Base-by-base conservation (phyloP, 768 basidiomycete genomes). In the Rhizopogon sp. region DNA sequence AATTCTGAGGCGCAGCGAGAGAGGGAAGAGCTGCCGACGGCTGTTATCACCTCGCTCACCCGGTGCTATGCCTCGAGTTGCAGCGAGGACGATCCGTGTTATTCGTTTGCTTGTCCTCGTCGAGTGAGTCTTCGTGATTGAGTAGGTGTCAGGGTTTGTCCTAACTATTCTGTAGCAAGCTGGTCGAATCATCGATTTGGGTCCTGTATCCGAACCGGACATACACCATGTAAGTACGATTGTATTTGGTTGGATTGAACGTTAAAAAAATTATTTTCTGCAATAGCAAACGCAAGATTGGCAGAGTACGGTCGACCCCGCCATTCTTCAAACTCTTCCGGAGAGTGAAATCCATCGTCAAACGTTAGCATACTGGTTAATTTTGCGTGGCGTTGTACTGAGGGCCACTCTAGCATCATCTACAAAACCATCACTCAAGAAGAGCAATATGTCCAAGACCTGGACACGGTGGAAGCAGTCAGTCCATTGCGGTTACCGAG, bases 1-100 rank as follows among this genome's bases (percentile, higher is more conserved):
- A 70, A 71, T 22, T 82, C 82, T 1, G 86, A 87, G 58, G 72
- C 76, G 1, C 74, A 79, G 14, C 76, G 76, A 39, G 87, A 87
- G 64, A 75, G 78, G 40, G 85, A 85, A 63, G 71, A 93, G 78
- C 68, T 95, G 9, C 93, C 93, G 1, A 95, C 92, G 0, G 93
- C 90, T 2, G 88, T 99, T 5, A 81, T 94, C 60, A 96, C 93
- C 1, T 83, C 88, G 71, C 74, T 97, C 56, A 96, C 95, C 5
- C 81, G 84, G 60, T 99, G 97, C 68, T 98, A 96, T 70, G 84
- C 88, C 1, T 85, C 92, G 1, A 87, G 83, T 56, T 98, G 95
- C 67, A 81, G 80, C 41, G 93, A 93, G 33, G 91, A 87, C 25
- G 70, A 74, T 13, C 78, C 84, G 3, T 97, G 94, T 67, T 97